Base-by-base conservation (phyloP, 768 basidiomycete species). In the Rhodotorula diobovata region DNA sequence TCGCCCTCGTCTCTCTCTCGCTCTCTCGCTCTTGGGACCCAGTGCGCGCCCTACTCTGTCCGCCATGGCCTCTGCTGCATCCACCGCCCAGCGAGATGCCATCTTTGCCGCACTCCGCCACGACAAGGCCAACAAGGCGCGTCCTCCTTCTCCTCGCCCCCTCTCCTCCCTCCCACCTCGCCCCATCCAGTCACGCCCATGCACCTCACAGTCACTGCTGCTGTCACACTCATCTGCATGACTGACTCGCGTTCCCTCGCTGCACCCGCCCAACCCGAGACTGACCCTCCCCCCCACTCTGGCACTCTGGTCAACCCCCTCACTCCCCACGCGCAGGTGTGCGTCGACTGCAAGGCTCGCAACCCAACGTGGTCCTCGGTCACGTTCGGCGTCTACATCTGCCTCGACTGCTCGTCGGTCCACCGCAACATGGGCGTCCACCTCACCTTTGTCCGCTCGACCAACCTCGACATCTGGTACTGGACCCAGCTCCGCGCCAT, bases 361-460 rank as follows among this genome's bases (percentile, higher is more conserved):
- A 96, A 95, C 82, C 94, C 94, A 50, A 95, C 93, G 43, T 97
- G 94, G 96, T 88, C 93, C 8, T 93, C 91, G 72, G 92, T 96
- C 32, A 94, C 93, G 1, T 99, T 90, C 79, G 95, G 92, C 45
- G 88, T 98, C 23, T 98, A 98, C 81, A 93, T 99, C 78, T 99
- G 96, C 79, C 83, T 98, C 43, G 94, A 99, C 69, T 99, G 96
- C 84, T 98, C 95, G 10, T 90, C 89, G 75, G 83, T 90, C 23
- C 96, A 99, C 81, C 85, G 96, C 63, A 97, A 95, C 80, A 88
- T 97, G 87, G 96, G 96, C 77, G 95, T 98, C 34, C 96, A 99
- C 80, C 93, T 99, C 81, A 90, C 88, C 73, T 99, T 99, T 78
- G 95, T 99, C 54, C 84, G 94, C 74, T 98, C 95, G 35, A 97